Percentiles rank a stretch among this genome's conserved stretches.
Evolutionary conservation across 2,329 filamentous ascomycete species (phyloP).

Genomic region (Aureobasidium musti): DNA sequence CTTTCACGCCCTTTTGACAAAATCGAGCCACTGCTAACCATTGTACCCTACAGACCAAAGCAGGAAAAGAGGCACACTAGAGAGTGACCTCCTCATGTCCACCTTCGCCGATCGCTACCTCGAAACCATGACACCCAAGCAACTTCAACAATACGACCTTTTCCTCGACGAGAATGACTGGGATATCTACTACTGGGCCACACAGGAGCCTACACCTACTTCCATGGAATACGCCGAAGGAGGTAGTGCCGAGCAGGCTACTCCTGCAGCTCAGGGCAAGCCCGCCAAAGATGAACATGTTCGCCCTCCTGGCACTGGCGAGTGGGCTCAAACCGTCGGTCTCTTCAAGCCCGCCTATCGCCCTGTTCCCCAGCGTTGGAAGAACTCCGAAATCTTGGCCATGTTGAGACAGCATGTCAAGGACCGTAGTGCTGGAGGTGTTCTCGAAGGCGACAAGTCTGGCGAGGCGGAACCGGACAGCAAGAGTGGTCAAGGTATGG

Average conservation of each 20-base stretch:
- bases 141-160: slow-evolving; percentile 46
- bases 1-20: slow-evolving; percentile 21
- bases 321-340: slow-evolving; percentile 96
- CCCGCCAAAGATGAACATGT: slow-evolving; percentile 42
- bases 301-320: slow-evolving; percentile 62
- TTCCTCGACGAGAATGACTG: slow-evolving; percentile 89
- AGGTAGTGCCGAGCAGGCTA: slow-evolving; percentile 48
- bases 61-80: slow-evolving; percentile 92
- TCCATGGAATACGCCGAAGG: slow-evolving; percentile 60
- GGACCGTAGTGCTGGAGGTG: slow-evolving; percentile 45
- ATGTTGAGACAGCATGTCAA: slow-evolving; percentile 65
- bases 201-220: slow-evolving; percentile 71
- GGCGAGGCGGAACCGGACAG: slow-evolving; percentile 40
- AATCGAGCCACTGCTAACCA: slow-evolving; percentile 34
- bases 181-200: slow-evolving; percentile 99
- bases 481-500: slow-evolving; percentile 47
- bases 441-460: slow-evolving; percentile 33
- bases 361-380: slow-evolving; percentile 85
- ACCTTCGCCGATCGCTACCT: slow-evolving; percentile 88
- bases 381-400: slow-evolving; percentile 73
- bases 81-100: slow-evolving; percentile 92
- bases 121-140: slow-evolving; percentile 62
- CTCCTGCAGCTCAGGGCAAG: slow-evolving; percentile 50
- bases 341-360: slow-evolving; percentile 92
- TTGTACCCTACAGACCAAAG: slow-evolving; percentile 71